Conservation (phyloP, 192 early-diverging fungal genomes). For the Umbelopsis ramanniana region DNA sequence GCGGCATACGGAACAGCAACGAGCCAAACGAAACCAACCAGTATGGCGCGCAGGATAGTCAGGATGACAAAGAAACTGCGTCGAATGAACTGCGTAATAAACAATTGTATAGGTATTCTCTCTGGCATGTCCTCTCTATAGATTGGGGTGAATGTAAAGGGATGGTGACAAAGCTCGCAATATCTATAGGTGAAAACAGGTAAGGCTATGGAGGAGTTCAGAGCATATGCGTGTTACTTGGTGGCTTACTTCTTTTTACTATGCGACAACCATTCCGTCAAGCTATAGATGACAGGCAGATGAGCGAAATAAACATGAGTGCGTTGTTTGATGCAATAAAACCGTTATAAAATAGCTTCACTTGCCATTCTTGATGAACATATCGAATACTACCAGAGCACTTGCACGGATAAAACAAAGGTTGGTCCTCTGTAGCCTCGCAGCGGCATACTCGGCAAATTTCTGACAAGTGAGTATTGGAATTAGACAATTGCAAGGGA, state of each 20-base stretch:
- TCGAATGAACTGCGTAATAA: conserved; percentile 52
- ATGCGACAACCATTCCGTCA: conserved; percentile 85
- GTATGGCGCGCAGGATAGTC: conserved; percentile 57
- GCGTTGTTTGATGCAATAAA: background rate
- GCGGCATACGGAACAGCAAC: conserved; percentile 81
- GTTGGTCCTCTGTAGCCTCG: conserved; percentile 77
- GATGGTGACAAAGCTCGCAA: conserved; percentile 92
- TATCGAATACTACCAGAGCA: conserved; percentile 94
- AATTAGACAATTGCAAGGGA: conserved; percentile 3
- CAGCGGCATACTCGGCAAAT: conserved; percentile 86
- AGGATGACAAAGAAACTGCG: conserved; percentile 47
- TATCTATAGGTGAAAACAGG: conserved; percentile 40
- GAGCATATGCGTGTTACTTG: too few species aligned
- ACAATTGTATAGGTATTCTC: conserved; percentile 58
- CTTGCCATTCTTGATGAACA: conserved; percentile 91
- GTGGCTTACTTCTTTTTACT: conserved; percentile 71
- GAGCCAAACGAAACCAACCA: conserved; percentile 79
- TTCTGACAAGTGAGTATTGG: conserved; percentile 35
- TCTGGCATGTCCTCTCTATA: conserved; percentile 77
- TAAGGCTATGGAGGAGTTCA: background rate
- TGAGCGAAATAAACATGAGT: conserved; percentile 7
- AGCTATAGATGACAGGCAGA: conserved; percentile 39
- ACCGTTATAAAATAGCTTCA: background rate
- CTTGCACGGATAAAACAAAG: conserved; percentile 92
- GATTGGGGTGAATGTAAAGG: conserved; percentile 83